phyloP scores from a whole-genome alignment of 306 rosid species.

The Rosa multiflora region DNA sequence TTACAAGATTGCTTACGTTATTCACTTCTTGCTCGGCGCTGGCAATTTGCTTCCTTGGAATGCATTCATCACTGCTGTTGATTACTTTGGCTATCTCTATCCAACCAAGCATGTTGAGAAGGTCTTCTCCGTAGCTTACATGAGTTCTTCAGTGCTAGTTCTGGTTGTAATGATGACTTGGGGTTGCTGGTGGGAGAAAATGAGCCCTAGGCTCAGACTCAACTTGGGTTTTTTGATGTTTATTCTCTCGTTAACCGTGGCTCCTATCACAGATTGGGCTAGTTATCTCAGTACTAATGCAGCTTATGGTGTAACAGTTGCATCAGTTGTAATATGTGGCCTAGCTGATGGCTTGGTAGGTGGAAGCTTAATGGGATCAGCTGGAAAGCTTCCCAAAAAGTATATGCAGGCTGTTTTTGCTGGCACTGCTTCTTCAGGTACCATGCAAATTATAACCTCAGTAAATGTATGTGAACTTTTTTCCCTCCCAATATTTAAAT shows the following conservation, averaged over 20 bases:
- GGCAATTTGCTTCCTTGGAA: conserved; percentile 97
- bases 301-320: conserved; percentile 42
- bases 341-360: conserved; percentile 82
- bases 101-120: conserved; percentile 69
- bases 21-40: conserved; percentile 87
- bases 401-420: conserved; percentile 98
- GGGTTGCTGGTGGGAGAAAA: conserved; percentile 59
- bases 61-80: conserved; percentile 90
- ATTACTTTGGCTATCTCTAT: conserved; percentile 77
- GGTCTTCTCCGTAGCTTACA: conserved; percentile 84
- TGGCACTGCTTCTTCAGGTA: conserved; percentile 95
- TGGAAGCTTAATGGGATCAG: conserved; percentile 91
- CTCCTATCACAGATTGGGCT: conserved; percentile 68
- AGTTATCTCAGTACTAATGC: conserved; percentile 33
- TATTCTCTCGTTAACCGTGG: conserved; percentile 60
- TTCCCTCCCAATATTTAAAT: neutral
- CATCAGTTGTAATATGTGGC: conserved; percentile 44
- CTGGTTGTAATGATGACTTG: conserved; percentile 62
- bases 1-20: conserved; percentile 63
- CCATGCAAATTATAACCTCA: conserved; percentile 7
- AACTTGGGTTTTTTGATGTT: conserved; percentile 58
- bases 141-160: conserved; percentile 63
- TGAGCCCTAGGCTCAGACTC: conserved; percentile 55
- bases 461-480: conserved; percentile 7
- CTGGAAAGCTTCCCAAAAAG: conserved; percentile 81